Percentiles rank a stretch among this genome's conserved stretches.
phyloP scores from a whole-genome alignment of 495 filamentous ascomycete species.

The Barbatosphaeria neglecta region DNA sequence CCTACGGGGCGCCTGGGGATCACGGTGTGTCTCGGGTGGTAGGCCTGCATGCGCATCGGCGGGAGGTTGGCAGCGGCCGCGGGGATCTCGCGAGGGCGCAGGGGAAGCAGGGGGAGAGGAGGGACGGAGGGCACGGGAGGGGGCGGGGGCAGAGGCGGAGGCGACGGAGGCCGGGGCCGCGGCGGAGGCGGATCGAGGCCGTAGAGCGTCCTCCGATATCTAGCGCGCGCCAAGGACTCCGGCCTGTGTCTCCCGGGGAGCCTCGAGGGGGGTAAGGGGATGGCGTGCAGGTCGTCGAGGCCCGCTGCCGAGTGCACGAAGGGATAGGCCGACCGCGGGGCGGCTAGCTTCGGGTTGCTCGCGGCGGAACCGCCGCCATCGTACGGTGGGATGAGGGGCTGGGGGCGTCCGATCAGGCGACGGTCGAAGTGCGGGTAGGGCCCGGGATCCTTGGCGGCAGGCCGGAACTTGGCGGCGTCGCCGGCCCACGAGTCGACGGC shows the following conservation, averaged over 20 bases:
- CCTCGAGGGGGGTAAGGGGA: neutral
- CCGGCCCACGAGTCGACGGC: neutral
- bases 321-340: neutral
- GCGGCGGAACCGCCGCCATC: neutral
- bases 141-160: neutral
- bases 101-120: too few species aligned
- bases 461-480: neutral
- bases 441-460: neutral
- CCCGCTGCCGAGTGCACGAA: neutral
- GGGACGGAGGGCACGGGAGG: too few species aligned
- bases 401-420: neutral
- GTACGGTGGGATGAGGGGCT: neutral
- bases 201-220: neutral
- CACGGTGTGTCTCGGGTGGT: neutral
- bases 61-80: too few species aligned
- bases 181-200: too few species aligned
- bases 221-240: neutral
- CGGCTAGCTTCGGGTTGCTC: neutral
- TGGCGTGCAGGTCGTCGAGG: neutral
- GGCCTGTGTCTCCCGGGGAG: neutral
- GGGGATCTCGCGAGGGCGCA: too few species aligned
- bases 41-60: too few species aligned
- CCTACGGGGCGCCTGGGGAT: neutral
- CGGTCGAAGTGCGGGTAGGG: neutral
- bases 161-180: neutral